Evolutionary conservation across 2,329 filamentous ascomycete genomes (phyloP), one percentile per base, ranked within the genome.

Genomic region (Xylaria multiplex): DNA sequence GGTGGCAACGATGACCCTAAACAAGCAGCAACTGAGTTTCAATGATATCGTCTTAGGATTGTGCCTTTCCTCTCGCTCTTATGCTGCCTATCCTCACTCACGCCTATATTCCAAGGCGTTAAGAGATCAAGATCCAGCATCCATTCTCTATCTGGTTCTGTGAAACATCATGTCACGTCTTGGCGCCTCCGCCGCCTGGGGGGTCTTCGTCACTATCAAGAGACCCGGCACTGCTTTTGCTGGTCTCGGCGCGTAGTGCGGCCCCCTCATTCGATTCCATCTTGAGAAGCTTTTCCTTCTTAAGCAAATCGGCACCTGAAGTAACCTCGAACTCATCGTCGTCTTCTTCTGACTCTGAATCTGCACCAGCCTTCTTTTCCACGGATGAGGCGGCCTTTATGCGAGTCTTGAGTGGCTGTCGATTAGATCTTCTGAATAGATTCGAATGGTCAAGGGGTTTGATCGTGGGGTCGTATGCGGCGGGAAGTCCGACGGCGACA

Each of bases 401-500:
- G 14, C 69, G 57, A 6, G 40, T 48, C 52, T 58, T 68, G 2
- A 54, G 45, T 19, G 69, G 66, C 62, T 69, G 73, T 22, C 70
- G 72, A 42, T 59, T 57, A 8, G 54, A 61, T 62, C 62, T 74
- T 63, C 70, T 71, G 45, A 76, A 55, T 48, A 77, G 45, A 37
- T 49, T 73, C 27, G 72, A 70, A 14, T 76, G 76, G 55, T 83
- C 80, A 54, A 86, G 79, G 0, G 86, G 85, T 70, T 88, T 90
- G 70, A 90, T 84, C 1, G 87, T 89, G 0, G 88, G 87, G 68
- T 90, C 88, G 68, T 89, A 90, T 27, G 82, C 79, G 2, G 87
- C 87, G 0, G 88, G 88, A 2, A 90, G 78, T 0, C 88, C 88
- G 9, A 90, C 81, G 16, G 87, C 88, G 67, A 86, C 84, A 50